phyloP scores from a whole-genome alignment of 106 monocot species.

The Acanthochlamys bracteata region DNA sequence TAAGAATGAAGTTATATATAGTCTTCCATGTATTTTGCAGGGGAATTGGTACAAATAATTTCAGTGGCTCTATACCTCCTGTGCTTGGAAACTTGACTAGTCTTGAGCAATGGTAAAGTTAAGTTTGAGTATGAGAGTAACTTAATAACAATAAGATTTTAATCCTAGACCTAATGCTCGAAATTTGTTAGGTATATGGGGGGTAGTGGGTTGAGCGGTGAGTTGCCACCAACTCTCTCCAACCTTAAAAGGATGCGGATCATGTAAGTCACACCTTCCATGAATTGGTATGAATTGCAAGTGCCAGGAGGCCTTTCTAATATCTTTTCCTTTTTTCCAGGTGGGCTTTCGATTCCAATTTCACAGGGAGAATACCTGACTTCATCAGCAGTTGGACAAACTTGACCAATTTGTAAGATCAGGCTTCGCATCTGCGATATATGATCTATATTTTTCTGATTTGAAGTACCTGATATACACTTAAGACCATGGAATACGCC shows the following conservation, averaged over 20 bases:
- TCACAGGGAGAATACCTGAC: constrained; percentile 73
- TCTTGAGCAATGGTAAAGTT: constrained; percentile 30
- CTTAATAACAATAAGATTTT: not conserved
- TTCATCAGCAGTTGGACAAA: constrained; percentile 48
- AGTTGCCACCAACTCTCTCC: constrained; percentile 44
- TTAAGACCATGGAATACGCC: too few species aligned
- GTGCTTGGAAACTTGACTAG: constrained; percentile 32
- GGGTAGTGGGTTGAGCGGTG: constrained; percentile 47
- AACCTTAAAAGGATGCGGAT: constrained; percentile 35
- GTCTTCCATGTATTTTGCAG: constrained; percentile 8
- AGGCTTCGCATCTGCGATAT: not conserved
- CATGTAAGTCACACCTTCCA: constrained; percentile 21
- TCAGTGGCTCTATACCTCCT: constrained; percentile 25
- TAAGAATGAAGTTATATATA: not conserved
- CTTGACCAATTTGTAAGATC: constrained; percentile 50
- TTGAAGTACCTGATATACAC: too few species aligned
- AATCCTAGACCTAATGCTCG: not conserved
- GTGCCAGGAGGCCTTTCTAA: not conserved
- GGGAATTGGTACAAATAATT: constrained; percentile 21
- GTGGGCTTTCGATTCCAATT: constrained; percentile 51
- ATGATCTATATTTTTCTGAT: too few species aligned
- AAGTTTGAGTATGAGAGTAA: not conserved
- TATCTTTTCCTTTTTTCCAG: constrained; percentile 24
- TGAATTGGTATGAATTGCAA: not conserved
- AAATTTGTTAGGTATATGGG: constrained; percentile 34